Base-by-base conservation (phyloP, 495 filamentous ascomycete species). In the Amorphotheca resinae region DNA sequence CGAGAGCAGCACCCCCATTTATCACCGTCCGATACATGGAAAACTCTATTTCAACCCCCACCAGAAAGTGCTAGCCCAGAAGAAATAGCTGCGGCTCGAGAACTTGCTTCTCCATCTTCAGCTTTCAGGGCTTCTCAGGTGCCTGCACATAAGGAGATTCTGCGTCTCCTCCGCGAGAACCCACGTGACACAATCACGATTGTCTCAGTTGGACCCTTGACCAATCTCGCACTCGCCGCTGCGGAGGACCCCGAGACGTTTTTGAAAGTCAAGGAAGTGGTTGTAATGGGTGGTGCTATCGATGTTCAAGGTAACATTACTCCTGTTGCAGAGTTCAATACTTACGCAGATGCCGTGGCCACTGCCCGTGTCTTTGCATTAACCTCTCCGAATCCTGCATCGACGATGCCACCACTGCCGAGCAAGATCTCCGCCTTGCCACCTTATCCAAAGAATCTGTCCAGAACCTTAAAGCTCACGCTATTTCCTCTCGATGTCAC, bases 201-300 rank as follows among this genome's bases (percentile, higher is more conserved):
- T 46, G 76, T 95, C 23, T 87, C 82, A 31, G 70, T 96, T 35
- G 91, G 93, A 0, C 91, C 91, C 0, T 64, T 96, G 26, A 95
- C 88, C 4, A 99, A 93, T 59, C 65, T 95, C 15, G 89, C 93
- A 9, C 59, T 88, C 31, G 91, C 91, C 9, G 87, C 91, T 22
- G 76, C 84, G 4, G 73, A 82, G 54, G 86, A 94, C 48, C 76
- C 85, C 1, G 79, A 84, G 54, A 79, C 85, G 3, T 94, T 99
- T 64, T 72, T 96, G 2, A 76, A 77, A 16, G 86, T 76, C 20
- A 93, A 93, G 57, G 82, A 93, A 57, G 76, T 99, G 2, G 77
- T 95, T 15, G 80, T 94, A n/a, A 99, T 99, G 91, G 91, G 89
- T 25, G 93, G 91, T 44, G 76, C 82, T n/a, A 72, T 96, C 33